These are phyloP conservation scores for Fusarium xylarioides DNA, from an alignment of 2,329 filamentous ascomycete genomes.

Conservation along the genomic window DNA sequence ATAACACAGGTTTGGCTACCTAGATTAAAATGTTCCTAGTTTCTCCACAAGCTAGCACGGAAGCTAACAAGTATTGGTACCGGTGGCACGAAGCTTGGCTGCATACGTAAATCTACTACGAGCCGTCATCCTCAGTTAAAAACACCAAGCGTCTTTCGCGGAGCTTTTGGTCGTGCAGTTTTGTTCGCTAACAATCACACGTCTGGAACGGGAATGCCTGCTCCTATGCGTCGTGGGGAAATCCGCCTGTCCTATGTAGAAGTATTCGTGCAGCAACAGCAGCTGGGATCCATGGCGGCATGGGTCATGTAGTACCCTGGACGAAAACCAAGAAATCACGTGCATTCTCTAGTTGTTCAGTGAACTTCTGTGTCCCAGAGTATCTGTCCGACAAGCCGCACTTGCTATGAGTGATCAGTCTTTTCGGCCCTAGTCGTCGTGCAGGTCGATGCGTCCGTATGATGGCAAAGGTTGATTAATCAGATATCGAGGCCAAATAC, in stretches of 20 bases:
- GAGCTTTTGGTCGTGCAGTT: background rate
- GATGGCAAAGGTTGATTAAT: background rate
- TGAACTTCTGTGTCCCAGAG: background rate
- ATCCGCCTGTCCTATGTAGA: background rate
- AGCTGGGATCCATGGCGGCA: background rate
- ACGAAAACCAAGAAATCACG: background rate
- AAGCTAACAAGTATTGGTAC: slow-evolving; percentile 1
- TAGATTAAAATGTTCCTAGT: background rate
- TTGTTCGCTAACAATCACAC: background rate
- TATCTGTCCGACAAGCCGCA: background rate
- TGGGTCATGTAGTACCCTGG: background rate
- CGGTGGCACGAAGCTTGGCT: slow-evolving; percentile 1
- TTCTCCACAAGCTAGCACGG: slow-evolving; percentile 4
- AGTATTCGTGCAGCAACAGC: background rate
- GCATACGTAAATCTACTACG: background rate
- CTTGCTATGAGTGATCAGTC: background rate
- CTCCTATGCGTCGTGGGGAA: background rate
- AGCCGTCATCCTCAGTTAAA: background rate
- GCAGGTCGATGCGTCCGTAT: background rate
- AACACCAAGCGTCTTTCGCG: background rate
- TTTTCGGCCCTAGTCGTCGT: background rate
- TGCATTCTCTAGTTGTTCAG: background rate
- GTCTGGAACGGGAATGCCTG: no score
- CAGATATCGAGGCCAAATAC: background rate
- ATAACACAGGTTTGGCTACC: slow-evolving; percentile 5